Base-by-base conservation (phyloP, 2,329 filamentous ascomycete species). In the Ciborinia camelliae region DNA sequence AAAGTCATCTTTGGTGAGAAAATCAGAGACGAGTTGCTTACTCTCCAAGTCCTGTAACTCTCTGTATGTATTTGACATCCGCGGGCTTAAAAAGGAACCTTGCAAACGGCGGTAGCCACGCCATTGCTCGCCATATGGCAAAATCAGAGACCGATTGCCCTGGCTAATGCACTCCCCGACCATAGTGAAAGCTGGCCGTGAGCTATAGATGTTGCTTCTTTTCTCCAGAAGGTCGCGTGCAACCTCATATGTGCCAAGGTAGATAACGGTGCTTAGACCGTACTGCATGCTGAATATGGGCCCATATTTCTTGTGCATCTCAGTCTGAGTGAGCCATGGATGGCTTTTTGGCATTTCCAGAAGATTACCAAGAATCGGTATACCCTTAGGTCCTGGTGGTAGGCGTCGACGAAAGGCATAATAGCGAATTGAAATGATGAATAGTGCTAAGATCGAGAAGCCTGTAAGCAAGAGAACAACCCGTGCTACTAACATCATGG, bases 161-260 rank as follows among this genome's bases (percentile, higher is more conserved):
- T 80, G 82, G n/a, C 79, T 79, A 62, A 70, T 68, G 45, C 50
- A 53, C 30, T 68, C 66, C 51, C 70, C 69, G 52, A 70, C 67
- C 14, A 70, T 51, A 5, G 77, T 75, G 66, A 82, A 81, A 28
- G 77, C 75, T 12, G 80, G 80, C 1, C 80, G 69, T 67, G 80
- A 78, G 39, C 73, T 74, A 67, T 80, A 81, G 66, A 80, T 82
- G 65, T 73, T 74, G 1, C 80, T 79, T n/a, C 78, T 72, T 61
- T 78, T 79, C 64, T 81, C 79, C 7, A 82, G 73, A 3, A 82
- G 72, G 23, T 81, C 79, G 8, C 72, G 68, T 32, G 80, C 79
- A 2, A 77, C 75, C 45, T 76, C 72, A 10, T 76, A 73, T 53
- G 77, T 80, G 71, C 81, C 80, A 41, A 82, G 73, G 3, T 81